phyloP scores from a whole-genome alignment of 208 protist genomes.

The Leishmania lainsoni region DNA sequence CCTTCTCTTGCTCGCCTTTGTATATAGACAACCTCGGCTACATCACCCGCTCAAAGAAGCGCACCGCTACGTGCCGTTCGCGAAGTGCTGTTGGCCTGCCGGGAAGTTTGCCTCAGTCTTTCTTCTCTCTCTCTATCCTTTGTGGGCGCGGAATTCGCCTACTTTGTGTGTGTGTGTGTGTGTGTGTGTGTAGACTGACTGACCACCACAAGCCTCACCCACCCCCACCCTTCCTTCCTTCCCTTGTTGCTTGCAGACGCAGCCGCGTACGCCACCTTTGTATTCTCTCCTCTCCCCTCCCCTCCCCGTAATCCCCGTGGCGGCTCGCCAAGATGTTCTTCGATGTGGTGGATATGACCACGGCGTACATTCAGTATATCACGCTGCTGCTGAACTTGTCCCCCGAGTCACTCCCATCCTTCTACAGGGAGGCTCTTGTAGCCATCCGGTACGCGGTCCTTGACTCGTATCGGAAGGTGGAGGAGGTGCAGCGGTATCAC shows the following conservation, averaged over 20 bases:
- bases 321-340: constrained; percentile 43
- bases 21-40: no score
- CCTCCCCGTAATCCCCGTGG: background rate
- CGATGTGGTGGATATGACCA: constrained; percentile 74
- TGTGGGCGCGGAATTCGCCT: no score
- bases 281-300: background rate
- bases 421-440: constrained; percentile 44
- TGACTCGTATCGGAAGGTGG: constrained; percentile 20
- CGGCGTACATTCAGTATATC: constrained; percentile 78
- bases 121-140: no score
- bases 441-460: constrained; percentile 39
- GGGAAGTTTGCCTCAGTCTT: no score
- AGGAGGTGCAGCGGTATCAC: constrained; percentile 39
- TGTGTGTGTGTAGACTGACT: background rate
- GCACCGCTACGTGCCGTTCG: no score
- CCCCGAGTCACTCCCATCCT: constrained; percentile 42
- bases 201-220: background rate
- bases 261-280: background rate
- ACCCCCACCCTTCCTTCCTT: background rate
- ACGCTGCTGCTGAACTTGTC: constrained; percentile 57
- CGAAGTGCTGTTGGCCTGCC: no score
- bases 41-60: no score
- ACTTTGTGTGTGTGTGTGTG: no score
- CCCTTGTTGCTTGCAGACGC: background rate
- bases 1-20: no score